Conservation (phyloP, 2,329 filamentous ascomycete genomes). For the Elsinoe fawcettii region DNA sequence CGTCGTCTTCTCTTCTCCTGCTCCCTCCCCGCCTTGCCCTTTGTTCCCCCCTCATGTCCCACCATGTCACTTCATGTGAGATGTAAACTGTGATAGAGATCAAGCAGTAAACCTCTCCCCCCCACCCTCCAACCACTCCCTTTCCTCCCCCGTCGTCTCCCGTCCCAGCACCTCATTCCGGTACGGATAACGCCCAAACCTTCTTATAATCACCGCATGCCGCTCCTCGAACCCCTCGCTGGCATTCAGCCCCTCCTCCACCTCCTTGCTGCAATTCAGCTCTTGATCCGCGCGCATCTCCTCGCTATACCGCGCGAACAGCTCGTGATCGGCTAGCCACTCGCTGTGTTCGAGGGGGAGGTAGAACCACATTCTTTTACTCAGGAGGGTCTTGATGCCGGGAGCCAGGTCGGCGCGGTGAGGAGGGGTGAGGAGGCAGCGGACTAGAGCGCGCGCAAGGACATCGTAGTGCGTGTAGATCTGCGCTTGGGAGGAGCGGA, state of each 20-base stretch:
- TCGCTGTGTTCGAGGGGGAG: constrained; percentile 10
- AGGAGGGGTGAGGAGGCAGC: background rate
- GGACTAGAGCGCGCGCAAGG: constrained; percentile 33
- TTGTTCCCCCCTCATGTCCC: too few relatives aligned
- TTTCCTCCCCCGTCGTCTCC: constrained; percentile 10
- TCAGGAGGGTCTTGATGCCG: background rate
- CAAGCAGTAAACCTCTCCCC: constrained; percentile 11
- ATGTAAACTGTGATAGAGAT: too few relatives aligned
- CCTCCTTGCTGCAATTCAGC: background rate
- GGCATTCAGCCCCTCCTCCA: background rate
- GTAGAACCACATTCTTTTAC: constrained; percentile 9
- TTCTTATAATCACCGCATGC: background rate
- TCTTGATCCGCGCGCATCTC: background rate
- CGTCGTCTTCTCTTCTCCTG: too few relatives aligned
- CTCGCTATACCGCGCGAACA: background rate
- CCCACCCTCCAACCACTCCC: background rate
- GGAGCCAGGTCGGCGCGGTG: background rate
- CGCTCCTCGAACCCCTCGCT: constrained; percentile 4
- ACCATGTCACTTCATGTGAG: too few relatives aligned
- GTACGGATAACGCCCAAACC: constrained; percentile 11
- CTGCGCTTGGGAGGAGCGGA: constrained; percentile 43
- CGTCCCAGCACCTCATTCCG: constrained; percentile 5
- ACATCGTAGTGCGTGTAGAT: constrained; percentile 52
- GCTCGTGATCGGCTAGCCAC: constrained; percentile 8
- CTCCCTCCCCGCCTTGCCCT: too few relatives aligned